Base-by-base conservation (phyloP, 2,329 filamentous ascomycete genomes). In the Basipetospora chlamydospora region DNA sequence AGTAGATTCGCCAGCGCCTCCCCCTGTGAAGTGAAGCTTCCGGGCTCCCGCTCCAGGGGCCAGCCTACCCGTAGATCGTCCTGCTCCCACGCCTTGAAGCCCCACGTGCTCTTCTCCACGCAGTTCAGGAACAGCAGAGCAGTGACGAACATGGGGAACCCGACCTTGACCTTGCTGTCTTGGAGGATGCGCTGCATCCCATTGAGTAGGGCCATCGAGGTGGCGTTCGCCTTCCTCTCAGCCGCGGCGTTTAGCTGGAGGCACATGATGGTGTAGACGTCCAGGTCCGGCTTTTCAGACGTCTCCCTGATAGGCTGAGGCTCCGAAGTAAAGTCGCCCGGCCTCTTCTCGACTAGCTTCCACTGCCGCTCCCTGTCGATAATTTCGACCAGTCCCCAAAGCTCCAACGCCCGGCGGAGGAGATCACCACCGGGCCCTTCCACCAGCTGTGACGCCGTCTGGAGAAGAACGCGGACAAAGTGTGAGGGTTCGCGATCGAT, bases 51-150 rank as follows among this genome's bases (percentile, higher is more conserved):
- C 47, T 73, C 70, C 3, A 79, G 58, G 4, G 75, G 75, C 74
- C 74, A 79, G 29, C 66, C 63, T 1, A 64, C 63, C 2, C 68
- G 63, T 18, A 77, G 62, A 34, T 69, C 67, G 38, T 72, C 65
- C 48, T 77, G 70, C 45, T 77, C 73, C 73, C 73, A 80, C 2
- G 70, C 73, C 43, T 77, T 76, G 56, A 78, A 78, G 1, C 71
- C 68, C 75, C 74, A 80, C 0, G 73, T 78, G 0, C 72, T 73
- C 55, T 78, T 79, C 49, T 80, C 75, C 11, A 78, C 61, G 44
- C 72, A 77, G 47, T 76, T 77, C 33, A 79, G 63, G 42, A 78
- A 67, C 37, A 79, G 67, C 38, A 79, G 52, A 3, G 70, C 66
- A 3, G 73, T 67, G 16, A 78, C 63, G 46, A 74, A 78, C 54